Base-by-base conservation (phyloP, 768 basidiomycete genomes). In the Trametopsis cervina region DNA sequence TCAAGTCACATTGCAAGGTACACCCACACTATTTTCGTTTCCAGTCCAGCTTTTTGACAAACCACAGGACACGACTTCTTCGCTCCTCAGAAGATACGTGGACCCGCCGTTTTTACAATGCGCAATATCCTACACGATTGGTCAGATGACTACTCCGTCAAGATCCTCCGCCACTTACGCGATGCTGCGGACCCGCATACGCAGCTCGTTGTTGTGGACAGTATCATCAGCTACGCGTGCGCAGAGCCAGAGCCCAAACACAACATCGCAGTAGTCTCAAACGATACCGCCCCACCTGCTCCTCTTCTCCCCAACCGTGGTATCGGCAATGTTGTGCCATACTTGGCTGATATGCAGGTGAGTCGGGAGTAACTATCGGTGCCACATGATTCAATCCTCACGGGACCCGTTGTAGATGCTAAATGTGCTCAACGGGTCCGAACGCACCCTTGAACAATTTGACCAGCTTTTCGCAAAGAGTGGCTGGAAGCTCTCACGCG, bases 111-210 rank as follows among this genome's bases (percentile, higher is more conserved):
- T n/a, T 64, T 56, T 54, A 36, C 64, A 22, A 40, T 67, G n/a
- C 49, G 57, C n/a, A 43, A 40, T 24, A 57, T 67, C 40, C 40
- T 61, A 15, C 66, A 69, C 49, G 62, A 66, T 49, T 67, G 66
- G 66, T 45, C 67, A 1, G 67, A 67, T 49, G 50, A 55, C 3
- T 62, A 65, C 43, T 49, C 44, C 42, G 21, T 53, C 33, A 57
- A 55, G 42, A 63, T 66, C 40, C 46, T 66, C 18, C 44, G 47
- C 23, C 44, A 47, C n/a, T 43, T 64, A 9, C 58, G 64, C 29
- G 54, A 42, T 5, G 57, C 51, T 20, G 58, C 63, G 1, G 44
- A 37, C 5, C 52, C 57, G 2, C 49, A 47, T 26, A 62, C 60
- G 12, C 54, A 50, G 12, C 50, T 65, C 15, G 40, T 63, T 27